A percentile compares a stretch with the other conserved stretches of the same genome.
These are phyloP conservation scores for Cytospora leucostoma DNA, from an alignment of 2,329 filamentous ascomycete species.

Conservation along the genomic window DNA sequence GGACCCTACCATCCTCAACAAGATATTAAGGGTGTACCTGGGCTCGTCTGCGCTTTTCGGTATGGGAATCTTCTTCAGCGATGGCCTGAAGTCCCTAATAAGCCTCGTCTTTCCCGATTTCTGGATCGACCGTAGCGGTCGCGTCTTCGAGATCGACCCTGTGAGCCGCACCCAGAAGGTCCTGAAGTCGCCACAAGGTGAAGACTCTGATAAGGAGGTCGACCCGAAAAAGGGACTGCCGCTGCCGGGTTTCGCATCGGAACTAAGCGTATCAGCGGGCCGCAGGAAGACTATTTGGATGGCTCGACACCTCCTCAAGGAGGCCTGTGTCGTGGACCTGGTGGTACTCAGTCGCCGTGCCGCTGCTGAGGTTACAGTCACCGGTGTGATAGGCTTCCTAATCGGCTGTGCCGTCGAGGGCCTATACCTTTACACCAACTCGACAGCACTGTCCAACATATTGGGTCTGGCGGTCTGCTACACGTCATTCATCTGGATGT, in stretches of 20 bases:
- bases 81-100: conserved; percentile 63
- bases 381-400: conserved; percentile 58
- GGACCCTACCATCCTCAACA: conserved; percentile 79
- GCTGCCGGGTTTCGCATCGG: conserved; percentile 27
- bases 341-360: conserved; percentile 53
- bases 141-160: conserved; percentile 49
- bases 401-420: conserved; percentile 57
- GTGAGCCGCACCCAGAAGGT: conserved; percentile 41
- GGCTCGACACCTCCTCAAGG: conserved; percentile 51
- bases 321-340: conserved; percentile 54
- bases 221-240: conserved; percentile 35
- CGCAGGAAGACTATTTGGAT: conserved; percentile 47
- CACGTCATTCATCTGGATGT: conserved; percentile 77
- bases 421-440: conserved; percentile 66
- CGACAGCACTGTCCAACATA: conserved; percentile 71
- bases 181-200: conserved; percentile 31
- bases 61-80: conserved; percentile 71
- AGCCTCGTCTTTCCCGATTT: conserved; percentile 73
- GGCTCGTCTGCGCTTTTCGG: conserved; percentile 77
- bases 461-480: conserved; percentile 89
- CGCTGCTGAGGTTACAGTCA: conserved; percentile 55
- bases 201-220: conserved; percentile 33
- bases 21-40: conserved; percentile 81
- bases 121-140: conserved; percentile 55
- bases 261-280: conserved; percentile 29